Base-by-base conservation (phyloP, 1,139 yeast species). In the Yamadazyma siamensis region DNA sequence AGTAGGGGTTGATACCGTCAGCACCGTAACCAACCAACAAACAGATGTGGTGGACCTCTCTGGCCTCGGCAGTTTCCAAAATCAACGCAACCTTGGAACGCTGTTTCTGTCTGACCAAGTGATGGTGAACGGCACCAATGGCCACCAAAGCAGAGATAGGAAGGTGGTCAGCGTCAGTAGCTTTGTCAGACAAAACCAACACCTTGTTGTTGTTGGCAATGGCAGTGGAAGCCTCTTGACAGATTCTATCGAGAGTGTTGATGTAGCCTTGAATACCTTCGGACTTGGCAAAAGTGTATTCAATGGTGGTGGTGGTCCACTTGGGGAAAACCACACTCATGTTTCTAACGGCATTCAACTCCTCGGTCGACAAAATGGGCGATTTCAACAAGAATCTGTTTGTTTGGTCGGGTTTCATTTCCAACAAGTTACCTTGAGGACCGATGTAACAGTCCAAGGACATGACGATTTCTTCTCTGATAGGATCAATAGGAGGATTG, bases 401-500 rank as follows among this genome's bases (percentile, higher is more conserved):
- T 71, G 96, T 88, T 66, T 91, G 97, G 39, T 75, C 73, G 14
- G 96, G 82, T 54, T 81, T 80, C 88, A 88, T 87, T 59, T 91
- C 97, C 51, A 91, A 74, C 44, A 91, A 67, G 56, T 91, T 91
- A 41, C 97, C 96, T 61, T 91, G 97, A 15, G 98, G 97, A 35
- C 98, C 98, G 49, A 91, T 80, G 60, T 85, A 87, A 65, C 98
- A 91, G 57, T 89, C 96, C 48, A 91, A 73, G 12, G 96, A 86
- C 98, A 91, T 91, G 54, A 91, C 97, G 48, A 91, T 86, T 41
- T 83, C 80, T 64, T 91, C 98, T 59, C 98, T 81, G 48, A 91
- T 91, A 31, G 98, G 97, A 59, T 91, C 98, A 54, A 91, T 91
- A 35, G 98, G 98, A 38, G 98, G 98, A 61, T 91, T 91, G 25